Evolutionary conservation across 177 flowering plant genomes (phyloP).

Genomic region (Tripterygium wilfordii): DNA sequence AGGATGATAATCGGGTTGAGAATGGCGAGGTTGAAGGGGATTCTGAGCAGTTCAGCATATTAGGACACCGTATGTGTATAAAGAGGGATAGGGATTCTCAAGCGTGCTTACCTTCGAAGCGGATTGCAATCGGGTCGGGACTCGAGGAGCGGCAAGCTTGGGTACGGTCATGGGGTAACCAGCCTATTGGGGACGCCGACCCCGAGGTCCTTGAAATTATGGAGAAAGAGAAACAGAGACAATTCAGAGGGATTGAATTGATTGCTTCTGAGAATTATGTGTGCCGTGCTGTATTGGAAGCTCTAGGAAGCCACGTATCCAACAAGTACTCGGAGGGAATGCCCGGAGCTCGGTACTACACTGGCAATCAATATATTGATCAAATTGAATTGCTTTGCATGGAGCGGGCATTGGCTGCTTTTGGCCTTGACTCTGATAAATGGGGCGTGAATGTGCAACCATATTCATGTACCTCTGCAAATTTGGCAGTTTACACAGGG

Average conservation of each 20-base stretch:
- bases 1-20: not conserved
- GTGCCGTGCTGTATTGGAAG: constrained; percentile 78
- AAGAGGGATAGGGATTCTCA: constrained; percentile 38
- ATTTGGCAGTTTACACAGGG: constrained; percentile 87
- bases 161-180: constrained; percentile 55
- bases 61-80: constrained; percentile 49
- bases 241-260: constrained; percentile 66
- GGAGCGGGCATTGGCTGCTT: constrained; percentile 66
- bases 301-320: constrained; percentile 79
- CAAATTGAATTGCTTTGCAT: constrained; percentile 68
- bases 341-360: constrained; percentile 81
- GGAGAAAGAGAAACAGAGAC: constrained; percentile 74
- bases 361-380: constrained; percentile 82
- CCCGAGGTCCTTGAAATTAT: constrained; percentile 71
- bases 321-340: constrained; percentile 87
- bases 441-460: constrained; percentile 91
- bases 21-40: no score
- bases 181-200: constrained; percentile 60
- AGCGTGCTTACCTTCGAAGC: constrained; percentile 16
- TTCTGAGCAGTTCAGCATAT: constrained; percentile 32
- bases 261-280: constrained; percentile 92
- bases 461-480: constrained; percentile 87
- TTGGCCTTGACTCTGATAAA: constrained; percentile 50
- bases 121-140: constrained; percentile 14
- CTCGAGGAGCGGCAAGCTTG: constrained; percentile 35